Percentiles rank a stretch among this genome's conserved stretches.
Conservation (phyloP, 208 protist genomes). For the Acanthamoeba sp. region DNA sequence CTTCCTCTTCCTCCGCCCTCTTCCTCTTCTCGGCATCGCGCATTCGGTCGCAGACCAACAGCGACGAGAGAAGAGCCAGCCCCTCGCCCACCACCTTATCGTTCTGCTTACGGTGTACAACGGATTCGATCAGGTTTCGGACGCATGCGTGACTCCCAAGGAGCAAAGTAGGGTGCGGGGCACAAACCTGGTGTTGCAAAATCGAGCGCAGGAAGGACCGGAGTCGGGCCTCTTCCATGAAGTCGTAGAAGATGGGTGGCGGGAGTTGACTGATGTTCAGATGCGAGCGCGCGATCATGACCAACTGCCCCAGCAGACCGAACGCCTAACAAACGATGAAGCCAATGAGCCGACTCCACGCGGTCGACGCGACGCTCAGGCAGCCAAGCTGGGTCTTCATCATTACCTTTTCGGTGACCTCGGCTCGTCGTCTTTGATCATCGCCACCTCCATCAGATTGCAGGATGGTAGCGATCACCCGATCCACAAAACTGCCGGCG, state of each 20-base stretch:
- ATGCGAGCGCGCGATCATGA: slow-evolving; percentile 44
- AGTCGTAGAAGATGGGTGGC: not conserved
- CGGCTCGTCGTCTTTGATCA: slow-evolving; percentile 1
- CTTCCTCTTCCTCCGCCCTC: not conserved
- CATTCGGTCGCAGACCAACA: slow-evolving; percentile 34
- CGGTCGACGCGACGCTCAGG: not conserved
- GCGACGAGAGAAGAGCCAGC: slow-evolving; percentile 20
- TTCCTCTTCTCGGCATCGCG: slow-evolving; percentile 7
- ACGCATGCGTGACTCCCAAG: no score
- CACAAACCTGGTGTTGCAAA: not conserved
- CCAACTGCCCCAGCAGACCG: slow-evolving; percentile 11
- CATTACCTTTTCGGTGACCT: slow-evolving; percentile 27
- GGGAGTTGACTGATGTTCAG: not conserved
- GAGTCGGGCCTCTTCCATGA: not conserved
- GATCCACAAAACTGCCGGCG: slow-evolving; percentile 46
- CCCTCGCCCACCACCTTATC: slow-evolving; percentile 24
- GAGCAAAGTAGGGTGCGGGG: no score
- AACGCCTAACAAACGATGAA: not conserved
- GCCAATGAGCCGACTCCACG: not conserved
- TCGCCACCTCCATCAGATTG: not conserved
- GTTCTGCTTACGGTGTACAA: not conserved
- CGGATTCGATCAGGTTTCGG: no score
- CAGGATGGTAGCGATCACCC: not conserved
- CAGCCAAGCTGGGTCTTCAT: not conserved
- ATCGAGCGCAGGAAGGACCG: not conserved